These are phyloP conservation scores for Penium margaritaceum DNA, from an alignment of 139 green algal species.

Conservation along the genomic window DNA sequence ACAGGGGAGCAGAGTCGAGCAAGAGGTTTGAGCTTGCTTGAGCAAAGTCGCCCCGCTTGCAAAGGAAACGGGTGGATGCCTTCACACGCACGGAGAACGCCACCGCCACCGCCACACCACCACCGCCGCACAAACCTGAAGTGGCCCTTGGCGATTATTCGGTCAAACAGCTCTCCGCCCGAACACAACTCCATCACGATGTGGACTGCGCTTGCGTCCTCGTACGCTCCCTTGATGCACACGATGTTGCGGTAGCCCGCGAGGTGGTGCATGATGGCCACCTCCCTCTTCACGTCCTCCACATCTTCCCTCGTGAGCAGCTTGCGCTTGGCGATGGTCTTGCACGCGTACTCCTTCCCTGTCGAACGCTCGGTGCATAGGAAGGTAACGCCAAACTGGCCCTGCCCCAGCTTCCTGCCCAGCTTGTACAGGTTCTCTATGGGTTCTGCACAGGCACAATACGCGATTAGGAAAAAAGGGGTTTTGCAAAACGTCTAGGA, in stretches of 20 bases:
- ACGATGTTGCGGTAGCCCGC: constrained; percentile 72
- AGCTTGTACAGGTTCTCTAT: constrained; percentile 20
- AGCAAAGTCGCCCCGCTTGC: too few species aligned
- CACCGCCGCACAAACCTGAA: too few species aligned
- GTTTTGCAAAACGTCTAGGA: too few species aligned
- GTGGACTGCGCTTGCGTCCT: constrained; percentile 30
- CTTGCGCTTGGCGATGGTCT: constrained; percentile 85
- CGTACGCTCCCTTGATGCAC: constrained; percentile 31
- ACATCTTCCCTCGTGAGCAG: constrained; percentile 70
- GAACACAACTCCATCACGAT: constrained; percentile 79
- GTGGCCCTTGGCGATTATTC: constrained; percentile 72
- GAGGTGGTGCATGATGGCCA: constrained; percentile 78
- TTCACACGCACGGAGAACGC: too few species aligned
- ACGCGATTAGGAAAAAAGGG: too few species aligned
- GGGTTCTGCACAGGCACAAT: too few species aligned
- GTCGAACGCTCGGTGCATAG: not conserved
- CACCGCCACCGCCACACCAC: too few species aligned
- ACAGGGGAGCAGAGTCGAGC: too few species aligned
- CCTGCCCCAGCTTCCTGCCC: constrained; percentile 14
- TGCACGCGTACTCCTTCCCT: constrained; percentile 66
- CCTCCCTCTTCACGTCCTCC: constrained; percentile 74
- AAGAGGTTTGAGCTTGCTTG: too few species aligned
- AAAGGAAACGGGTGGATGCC: too few species aligned
- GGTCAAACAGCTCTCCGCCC: constrained; percentile 92
- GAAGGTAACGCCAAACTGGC: constrained; percentile 25